Evolutionary conservation across 441 rosid genomes (phyloP).

Genomic region (Jatropha podagrica): DNA sequence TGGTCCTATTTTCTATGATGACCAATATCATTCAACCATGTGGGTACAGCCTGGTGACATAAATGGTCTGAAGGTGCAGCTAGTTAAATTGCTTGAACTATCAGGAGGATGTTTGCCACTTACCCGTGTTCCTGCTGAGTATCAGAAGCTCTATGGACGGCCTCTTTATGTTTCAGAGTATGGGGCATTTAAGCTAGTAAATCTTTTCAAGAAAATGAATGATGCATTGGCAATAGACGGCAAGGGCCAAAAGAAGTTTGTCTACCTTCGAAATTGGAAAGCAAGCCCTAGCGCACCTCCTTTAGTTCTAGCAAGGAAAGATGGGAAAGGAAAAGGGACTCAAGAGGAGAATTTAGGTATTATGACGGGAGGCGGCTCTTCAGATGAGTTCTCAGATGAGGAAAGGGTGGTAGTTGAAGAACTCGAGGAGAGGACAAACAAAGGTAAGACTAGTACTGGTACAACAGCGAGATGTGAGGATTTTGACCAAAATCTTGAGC

Average conservation of each 20-base stretch:
- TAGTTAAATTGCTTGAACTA: slow-evolving; percentile 77
- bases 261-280: slow-evolving; percentile 67
- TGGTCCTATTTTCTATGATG: slow-evolving; percentile 41
- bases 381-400: slow-evolving; percentile 74
- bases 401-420: slow-evolving; percentile 52
- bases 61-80: slow-evolving; percentile 72
- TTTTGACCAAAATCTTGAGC: slow-evolving; percentile 40
- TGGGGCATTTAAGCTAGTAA: slow-evolving; percentile 70
- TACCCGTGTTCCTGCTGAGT: slow-evolving; percentile 69
- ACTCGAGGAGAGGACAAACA: slow-evolving; percentile 39
- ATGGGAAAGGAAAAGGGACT: slow-evolving; percentile 53
- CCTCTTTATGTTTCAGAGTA: slow-evolving; percentile 80
- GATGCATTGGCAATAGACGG: slow-evolving; percentile 69
- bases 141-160: slow-evolving; percentile 73
- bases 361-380: slow-evolving; percentile 43
- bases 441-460: slow-evolving; percentile 26
- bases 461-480: slow-evolving; percentile 22
- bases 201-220: slow-evolving; percentile 84
- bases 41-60: slow-evolving; percentile 96
- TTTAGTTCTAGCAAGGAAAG: slow-evolving; percentile 46
- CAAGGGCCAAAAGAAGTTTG: slow-evolving; percentile 66
- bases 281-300: slow-evolving; percentile 50
- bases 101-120: slow-evolving; percentile 85
- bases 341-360: slow-evolving; percentile 36
- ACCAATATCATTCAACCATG: slow-evolving; percentile 59